phyloP scores from a whole-genome alignment of 2,329 filamentous ascomycete species.

The Aureobasidium sp. region DNA sequence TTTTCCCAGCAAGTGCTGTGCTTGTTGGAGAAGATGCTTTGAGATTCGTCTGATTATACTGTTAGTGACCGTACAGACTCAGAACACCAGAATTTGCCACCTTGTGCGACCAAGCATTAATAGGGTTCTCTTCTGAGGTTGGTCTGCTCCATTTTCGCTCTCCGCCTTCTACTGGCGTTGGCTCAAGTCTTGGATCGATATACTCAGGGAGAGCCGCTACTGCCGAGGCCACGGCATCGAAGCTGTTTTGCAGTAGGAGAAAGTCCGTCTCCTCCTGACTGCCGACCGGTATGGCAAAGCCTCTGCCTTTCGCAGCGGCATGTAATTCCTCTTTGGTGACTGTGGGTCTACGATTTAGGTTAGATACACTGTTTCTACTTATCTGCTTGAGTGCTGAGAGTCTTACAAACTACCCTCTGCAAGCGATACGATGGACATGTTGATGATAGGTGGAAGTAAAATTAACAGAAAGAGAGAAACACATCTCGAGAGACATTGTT shows the following conservation, averaged over 20 bases:
- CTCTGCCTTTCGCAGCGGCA: slow-evolving; percentile 17
- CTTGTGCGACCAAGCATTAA: slow-evolving; percentile 37
- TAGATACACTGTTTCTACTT: background rate
- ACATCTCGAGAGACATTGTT: background rate
- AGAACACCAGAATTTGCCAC: too few species aligned
- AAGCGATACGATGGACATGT: slow-evolving; percentile 25
- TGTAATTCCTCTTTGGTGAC: slow-evolving; percentile 20
- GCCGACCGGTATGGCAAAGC: slow-evolving; percentile 18
- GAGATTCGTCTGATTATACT: slow-evolving; percentile 18
- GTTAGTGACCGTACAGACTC: background rate
- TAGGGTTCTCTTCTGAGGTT: slow-evolving; percentile 27
- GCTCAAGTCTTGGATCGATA: slow-evolving; percentile 27
- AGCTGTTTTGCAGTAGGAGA: slow-evolving; percentile 22
- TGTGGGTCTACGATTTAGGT: slow-evolving; percentile 15
- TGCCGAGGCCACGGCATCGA: slow-evolving; percentile 17
- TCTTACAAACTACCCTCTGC: slow-evolving; percentile 16
- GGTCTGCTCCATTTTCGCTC: slow-evolving; percentile 20
- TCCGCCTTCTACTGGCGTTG: slow-evolving; percentile 20
- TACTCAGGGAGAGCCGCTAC: slow-evolving; percentile 26
- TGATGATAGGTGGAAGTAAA: background rate
- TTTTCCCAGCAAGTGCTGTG: slow-evolving; percentile 21
- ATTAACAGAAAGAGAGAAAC: background rate
- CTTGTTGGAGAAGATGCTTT: slow-evolving; percentile 20
- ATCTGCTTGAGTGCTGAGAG: background rate
- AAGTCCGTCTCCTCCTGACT: slow-evolving; percentile 19